Percentiles rank a stretch among this genome's conserved stretches.
These are phyloP conservation scores for Perkinsus chesapeaki DNA, from an alignment of 169 alveolate species.

Conservation along the genomic window DNA sequence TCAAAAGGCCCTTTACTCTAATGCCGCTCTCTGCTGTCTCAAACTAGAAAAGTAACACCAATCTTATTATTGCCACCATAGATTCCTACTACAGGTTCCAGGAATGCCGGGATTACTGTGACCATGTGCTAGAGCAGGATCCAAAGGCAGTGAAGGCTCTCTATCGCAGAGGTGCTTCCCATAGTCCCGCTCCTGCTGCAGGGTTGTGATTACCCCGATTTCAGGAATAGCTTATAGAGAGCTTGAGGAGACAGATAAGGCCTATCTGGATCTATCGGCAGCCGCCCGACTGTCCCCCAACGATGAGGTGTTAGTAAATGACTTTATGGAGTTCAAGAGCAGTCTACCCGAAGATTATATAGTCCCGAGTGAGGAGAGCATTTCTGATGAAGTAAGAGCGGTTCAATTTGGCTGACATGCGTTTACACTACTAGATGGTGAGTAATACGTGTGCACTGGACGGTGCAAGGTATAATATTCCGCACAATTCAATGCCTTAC, in stretches of 20 bases:
- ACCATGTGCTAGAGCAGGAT: background rate
- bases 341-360: background rate
- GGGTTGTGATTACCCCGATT: background rate
- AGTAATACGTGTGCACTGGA: too few species aligned
- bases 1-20: background rate
- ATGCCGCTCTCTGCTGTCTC: background rate
- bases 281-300: background rate
- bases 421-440: too few species aligned
- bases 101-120: background rate
- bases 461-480: too few species aligned
- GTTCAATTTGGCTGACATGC: too few species aligned
- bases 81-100: background rate
- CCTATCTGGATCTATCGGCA: background rate
- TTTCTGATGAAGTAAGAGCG: too few species aligned
- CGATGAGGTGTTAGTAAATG: background rate
- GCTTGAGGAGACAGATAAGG: background rate
- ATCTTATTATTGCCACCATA: background rate
- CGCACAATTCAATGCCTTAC: too few species aligned
- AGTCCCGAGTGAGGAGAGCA: background rate
- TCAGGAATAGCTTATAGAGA: background rate
- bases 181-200: background rate
- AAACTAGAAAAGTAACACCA: background rate
- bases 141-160: background rate
- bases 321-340: background rate
- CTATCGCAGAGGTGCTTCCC: background rate